Conservation (phyloP, 2,329 filamentous ascomycete species). For the Parastagonospora nodorum region DNA sequence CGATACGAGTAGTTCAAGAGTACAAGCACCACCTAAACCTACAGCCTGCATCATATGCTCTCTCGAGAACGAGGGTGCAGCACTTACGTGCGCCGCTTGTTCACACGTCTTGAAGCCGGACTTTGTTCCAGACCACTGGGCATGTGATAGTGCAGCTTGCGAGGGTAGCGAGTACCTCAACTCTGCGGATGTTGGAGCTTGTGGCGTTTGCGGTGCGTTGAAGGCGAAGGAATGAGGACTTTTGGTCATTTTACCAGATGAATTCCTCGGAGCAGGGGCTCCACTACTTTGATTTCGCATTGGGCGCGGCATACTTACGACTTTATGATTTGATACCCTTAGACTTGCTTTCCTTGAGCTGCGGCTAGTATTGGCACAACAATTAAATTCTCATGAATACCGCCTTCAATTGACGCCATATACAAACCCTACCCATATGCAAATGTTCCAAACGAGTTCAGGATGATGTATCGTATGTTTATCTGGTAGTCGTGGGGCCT, state of each 20-base stretch:
- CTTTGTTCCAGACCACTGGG: constrained; percentile 65
- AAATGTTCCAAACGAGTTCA: no score
- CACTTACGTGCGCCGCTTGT: constrained; percentile 70
- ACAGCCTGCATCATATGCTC: constrained; percentile 68
- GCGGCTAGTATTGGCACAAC: background rate
- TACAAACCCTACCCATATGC: no score
- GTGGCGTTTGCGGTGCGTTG: constrained; percentile 67
- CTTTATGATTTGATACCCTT: background rate
- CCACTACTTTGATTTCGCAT: background rate
- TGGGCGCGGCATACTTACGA: background rate
- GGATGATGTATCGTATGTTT: no score
- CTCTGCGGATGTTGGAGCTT: constrained; percentile 69
- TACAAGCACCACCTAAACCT: constrained; percentile 7
- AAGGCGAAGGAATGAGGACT: background rate
- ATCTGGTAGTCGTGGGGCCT: no score
- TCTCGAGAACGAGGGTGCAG: constrained; percentile 60
- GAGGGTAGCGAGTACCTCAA: constrained; percentile 66
- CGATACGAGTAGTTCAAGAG: background rate
- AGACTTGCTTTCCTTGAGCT: background rate
- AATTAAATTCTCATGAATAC: background rate
- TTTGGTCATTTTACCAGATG: no score
- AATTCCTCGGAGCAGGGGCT: no score
- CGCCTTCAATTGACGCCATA: no score
- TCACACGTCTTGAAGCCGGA: constrained; percentile 68
- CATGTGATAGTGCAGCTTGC: constrained; percentile 64